These are phyloP conservation scores for Tetratostichococcus sp. DNA, from an alignment of 139 green algal species.

Conservation along the genomic window DNA sequence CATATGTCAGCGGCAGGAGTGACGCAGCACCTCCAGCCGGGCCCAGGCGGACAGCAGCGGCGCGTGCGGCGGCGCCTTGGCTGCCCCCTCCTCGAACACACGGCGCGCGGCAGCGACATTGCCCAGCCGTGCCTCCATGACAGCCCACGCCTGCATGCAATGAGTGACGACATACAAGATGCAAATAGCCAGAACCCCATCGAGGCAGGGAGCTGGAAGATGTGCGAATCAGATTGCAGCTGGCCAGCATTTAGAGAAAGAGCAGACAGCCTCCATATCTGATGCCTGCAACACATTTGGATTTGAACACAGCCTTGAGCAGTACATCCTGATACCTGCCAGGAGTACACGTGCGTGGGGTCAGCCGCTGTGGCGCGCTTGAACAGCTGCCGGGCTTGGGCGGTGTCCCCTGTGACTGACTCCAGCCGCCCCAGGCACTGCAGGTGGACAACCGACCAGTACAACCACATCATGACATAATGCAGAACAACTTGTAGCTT, in stretches of 20 bases:
- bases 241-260: too few species aligned
- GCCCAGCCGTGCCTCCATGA: constrained; percentile 50
- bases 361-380: constrained; percentile 19
- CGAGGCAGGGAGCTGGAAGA: too few species aligned
- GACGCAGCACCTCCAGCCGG: constrained; percentile 35
- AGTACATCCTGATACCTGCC: too few species aligned
- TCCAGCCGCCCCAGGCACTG: constrained; percentile 56
- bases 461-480: too few species aligned
- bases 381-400: constrained; percentile 31
- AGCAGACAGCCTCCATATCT: too few species aligned
- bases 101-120: constrained; percentile 19
- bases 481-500: too few species aligned
- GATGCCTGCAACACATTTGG: too few species aligned
- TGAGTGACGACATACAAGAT: too few species aligned
- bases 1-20: background rate
- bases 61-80: constrained; percentile 9
- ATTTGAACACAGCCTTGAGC: too few species aligned
- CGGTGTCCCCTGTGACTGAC: constrained; percentile 21
- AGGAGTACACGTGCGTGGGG: constrained; percentile 20
- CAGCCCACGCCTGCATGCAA: constrained; percentile 20
- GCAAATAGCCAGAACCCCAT: too few species aligned
- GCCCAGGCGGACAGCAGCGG: constrained; percentile 30
- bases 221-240: too few species aligned
- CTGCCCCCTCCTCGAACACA: constrained; percentile 30
- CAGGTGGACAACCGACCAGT: too few species aligned